Evolutionary conservation across 345 rosid species (phyloP).

Genomic region (Pistacia integerrima): DNA sequence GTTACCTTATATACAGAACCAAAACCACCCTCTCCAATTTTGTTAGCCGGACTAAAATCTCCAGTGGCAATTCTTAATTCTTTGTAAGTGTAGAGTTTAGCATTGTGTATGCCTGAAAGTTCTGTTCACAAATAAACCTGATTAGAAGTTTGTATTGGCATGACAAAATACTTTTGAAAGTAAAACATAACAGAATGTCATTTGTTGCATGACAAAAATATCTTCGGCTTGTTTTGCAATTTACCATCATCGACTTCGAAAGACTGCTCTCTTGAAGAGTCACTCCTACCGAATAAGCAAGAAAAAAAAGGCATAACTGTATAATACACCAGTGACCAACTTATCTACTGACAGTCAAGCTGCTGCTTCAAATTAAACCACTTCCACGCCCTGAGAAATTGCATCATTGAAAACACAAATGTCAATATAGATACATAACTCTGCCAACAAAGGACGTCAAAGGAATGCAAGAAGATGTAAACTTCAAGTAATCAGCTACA

Average conservation of each 20-base stretch:
- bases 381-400: conserved; percentile 29
- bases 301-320: conserved; percentile 66
- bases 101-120: conserved; percentile 47
- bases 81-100: conserved; percentile 59
- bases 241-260: conserved; percentile 69
- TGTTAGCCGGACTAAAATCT: conserved; percentile 59
- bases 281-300: conserved; percentile 42
- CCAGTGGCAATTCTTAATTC: conserved; percentile 71
- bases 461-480: neutral
- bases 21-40: conserved; percentile 98
- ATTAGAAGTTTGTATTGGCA: conserved; percentile 19
- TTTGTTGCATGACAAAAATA: neutral
- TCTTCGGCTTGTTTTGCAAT: neutral
- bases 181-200: neutral
- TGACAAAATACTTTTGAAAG: neutral
- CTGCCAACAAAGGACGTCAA: neutral
- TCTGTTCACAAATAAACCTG: conserved; percentile 38
- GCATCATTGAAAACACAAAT: conserved; percentile 19
- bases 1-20: conserved; percentile 90
- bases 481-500: neutral
- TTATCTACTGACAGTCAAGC: conserved; percentile 20
- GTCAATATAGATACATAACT: conserved; percentile 11
- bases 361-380: conserved; percentile 23
- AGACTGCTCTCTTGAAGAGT: conserved; percentile 16
- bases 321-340: conserved; percentile 28